phyloP scores from a whole-genome alignment of 2,329 filamentous ascomycete genomes.

The Tolypocladium guangdongense region DNA sequence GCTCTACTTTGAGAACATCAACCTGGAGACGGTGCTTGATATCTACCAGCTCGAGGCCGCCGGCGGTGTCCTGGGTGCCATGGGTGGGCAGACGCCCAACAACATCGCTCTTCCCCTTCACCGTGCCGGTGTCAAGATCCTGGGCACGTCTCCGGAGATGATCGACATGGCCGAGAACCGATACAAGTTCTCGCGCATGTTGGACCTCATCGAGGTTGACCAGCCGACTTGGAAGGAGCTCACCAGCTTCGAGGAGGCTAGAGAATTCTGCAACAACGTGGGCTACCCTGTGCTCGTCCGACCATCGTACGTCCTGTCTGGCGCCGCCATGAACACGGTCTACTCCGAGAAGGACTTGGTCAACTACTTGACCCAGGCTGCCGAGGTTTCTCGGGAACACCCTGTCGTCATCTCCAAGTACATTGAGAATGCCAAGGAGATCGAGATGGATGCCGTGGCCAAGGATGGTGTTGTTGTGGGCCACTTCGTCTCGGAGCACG shows the following conservation, averaged over 20 bases:
- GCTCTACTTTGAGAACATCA: slow-evolving; percentile 95
- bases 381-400: slow-evolving; percentile 86
- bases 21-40: slow-evolving; percentile 78
- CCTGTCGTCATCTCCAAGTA: slow-evolving; percentile 99
- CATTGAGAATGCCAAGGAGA: slow-evolving; percentile 98
- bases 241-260: slow-evolving; percentile 86
- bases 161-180: slow-evolving; percentile 96
- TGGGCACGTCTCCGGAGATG: slow-evolving; percentile 97
- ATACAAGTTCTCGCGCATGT: slow-evolving; percentile 97
- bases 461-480: slow-evolving; percentile 81
- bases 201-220: slow-evolving; percentile 88
- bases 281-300: slow-evolving; percentile 90
- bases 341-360: slow-evolving; percentile 91
- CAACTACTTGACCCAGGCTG: slow-evolving; percentile 80
- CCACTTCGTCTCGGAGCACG: slow-evolving; percentile 97
- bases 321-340: slow-evolving; percentile 98
- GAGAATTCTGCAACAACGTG: slow-evolving; percentile 76
- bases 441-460: slow-evolving; percentile 98
- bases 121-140: slow-evolving; percentile 79
- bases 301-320: slow-evolving; percentile 92
- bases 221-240: slow-evolving; percentile 98
- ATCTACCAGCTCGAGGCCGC: slow-evolving; percentile 84
- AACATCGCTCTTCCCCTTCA: slow-evolving; percentile 90
- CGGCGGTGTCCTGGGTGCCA: slow-evolving; percentile 79
- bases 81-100: slow-evolving; percentile 96